These are phyloP conservation scores for Aspergillus sp. DNA, from an alignment of 2,329 filamentous ascomycete species.

Conservation along the genomic window DNA sequence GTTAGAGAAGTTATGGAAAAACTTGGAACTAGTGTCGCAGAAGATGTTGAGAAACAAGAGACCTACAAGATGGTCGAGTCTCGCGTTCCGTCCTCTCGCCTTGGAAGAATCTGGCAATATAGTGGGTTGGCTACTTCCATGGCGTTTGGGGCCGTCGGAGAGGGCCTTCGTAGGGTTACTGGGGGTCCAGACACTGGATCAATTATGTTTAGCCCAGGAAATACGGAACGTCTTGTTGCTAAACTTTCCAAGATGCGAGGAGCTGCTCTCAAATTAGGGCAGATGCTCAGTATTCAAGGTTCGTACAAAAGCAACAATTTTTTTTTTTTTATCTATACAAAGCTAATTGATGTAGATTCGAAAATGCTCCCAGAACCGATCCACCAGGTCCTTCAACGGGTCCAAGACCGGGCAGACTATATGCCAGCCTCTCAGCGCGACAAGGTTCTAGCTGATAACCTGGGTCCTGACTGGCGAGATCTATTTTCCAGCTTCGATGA, in stretches of 20 bases:
- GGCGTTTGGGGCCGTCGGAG: conserved; percentile 85
- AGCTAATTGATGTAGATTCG: conserved; percentile 54
- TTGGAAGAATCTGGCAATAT: conserved; percentile 92
- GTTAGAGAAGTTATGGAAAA: conserved; percentile 37
- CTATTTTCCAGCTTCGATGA: conserved; percentile 84
- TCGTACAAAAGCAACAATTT: conserved; percentile 5
- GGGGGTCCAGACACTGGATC: conserved; percentile 66
- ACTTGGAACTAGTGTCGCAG: conserved; percentile 12
- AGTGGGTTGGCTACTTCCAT: conserved; percentile 89
- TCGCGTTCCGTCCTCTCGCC: conserved; percentile 77
- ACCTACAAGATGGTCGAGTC: conserved; percentile 78
- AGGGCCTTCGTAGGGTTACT: conserved; percentile 74
- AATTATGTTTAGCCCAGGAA: conserved; percentile 78
- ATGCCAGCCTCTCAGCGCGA: conserved; percentile 95
- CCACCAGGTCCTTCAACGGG: conserved; percentile 83
- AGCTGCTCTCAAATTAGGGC: conserved; percentile 91
- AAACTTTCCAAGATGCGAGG: conserved; percentile 96
- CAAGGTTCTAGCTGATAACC: conserved; percentile 70
- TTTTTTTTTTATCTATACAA: not conserved
- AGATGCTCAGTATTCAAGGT: conserved; percentile 95
- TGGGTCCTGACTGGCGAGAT: conserved; percentile 79
- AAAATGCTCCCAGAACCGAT: conserved; percentile 89
- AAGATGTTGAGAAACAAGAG: conserved; percentile 4
- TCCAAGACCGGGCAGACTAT: conserved; percentile 95
- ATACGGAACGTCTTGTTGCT: conserved; percentile 88